Base-by-base conservation (phyloP, 192 early-diverging fungal species). In the Mortierella alpina region DNA sequence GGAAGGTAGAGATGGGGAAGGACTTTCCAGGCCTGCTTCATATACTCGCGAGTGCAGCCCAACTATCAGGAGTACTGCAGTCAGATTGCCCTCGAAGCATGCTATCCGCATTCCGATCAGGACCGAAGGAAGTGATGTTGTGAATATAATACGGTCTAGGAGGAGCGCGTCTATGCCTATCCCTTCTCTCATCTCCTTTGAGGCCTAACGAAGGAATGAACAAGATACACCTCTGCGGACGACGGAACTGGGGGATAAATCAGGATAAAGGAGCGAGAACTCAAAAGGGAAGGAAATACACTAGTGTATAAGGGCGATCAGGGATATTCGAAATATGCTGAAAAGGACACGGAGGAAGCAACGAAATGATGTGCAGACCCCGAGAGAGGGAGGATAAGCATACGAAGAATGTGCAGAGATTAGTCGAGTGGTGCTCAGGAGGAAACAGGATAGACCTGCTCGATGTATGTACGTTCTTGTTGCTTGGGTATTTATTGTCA, bases 191-290 rank as follows among this genome's bases (percentile, higher is more conserved):
- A 18, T 60, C 20, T 44, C 59, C 20, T 11, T 20, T 47, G 6
- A 44, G 39, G 11, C 31, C 9, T 9, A 20, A 31, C 20, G n/a
- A 64, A 8, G 47, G 45, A 63, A 63, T 63, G 61, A 48, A 59
- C 55, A n/a, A 20, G 6, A 57, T 12, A 23, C 9, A 6, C 6
- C 40, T 41, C 31, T 59, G 17, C 50, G 13, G 31, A 31, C 31
- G 31, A 31, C 31, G 31, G 46, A 47, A 62, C 53, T 18, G 59
- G 69, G 69, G 69, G 45, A 62, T 62, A 59, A 63, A 62, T 71
- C 41, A 52, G 54, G 59, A 71, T 62, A 62, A 61, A 62, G 59
- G 69, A 71, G 69, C 39, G 51, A 51, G 39, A 2, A 70, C n/a
- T 4, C 20, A 49, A 18, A 18, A 31, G 15, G 31, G 31, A 31